These are phyloP conservation scores for Ceratocystis eucalypticola DNA, from an alignment of 2,329 filamentous ascomycete species.

Conservation along the genomic window DNA sequence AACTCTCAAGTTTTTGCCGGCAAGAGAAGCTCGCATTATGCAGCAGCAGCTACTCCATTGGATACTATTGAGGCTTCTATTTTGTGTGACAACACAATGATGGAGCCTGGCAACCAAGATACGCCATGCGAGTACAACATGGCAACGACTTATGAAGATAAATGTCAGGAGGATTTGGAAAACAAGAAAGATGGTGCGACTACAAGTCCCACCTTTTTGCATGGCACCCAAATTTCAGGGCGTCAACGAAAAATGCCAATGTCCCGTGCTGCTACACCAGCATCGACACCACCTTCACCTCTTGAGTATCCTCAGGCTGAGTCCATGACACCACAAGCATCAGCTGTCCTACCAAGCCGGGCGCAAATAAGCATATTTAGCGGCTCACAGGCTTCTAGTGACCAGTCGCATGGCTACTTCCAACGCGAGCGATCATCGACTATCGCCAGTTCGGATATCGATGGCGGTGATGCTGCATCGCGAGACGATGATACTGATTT, in stretches of 20 bases:
- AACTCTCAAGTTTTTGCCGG: neutral
- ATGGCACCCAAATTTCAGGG: neutral
- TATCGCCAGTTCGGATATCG: conserved; percentile 55
- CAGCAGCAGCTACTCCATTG: conserved; percentile 12
- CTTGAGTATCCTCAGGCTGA: conserved; percentile 14
- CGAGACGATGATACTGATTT: conserved; percentile 66
- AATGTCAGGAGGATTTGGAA: neutral
- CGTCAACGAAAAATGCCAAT: conserved; percentile 21
- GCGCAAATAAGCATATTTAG: conserved; percentile 23
- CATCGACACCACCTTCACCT: neutral
- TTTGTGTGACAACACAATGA: conserved; percentile 15
- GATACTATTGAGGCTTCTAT: conserved; percentile 19
- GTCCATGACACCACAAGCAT: conserved; percentile 30
- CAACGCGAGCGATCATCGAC: conserved; percentile 37
- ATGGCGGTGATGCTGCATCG: conserved; percentile 49
- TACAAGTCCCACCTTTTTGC: neutral
- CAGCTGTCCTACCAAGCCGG: conserved; percentile 17
- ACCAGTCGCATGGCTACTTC: conserved; percentile 19
- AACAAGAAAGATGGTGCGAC: neutral
- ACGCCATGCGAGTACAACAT: conserved; percentile 9
- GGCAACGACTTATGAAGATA: neutral
- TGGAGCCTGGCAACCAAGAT: conserved; percentile 9
- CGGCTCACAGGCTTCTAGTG: conserved; percentile 17
- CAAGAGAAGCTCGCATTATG: conserved; percentile 14
- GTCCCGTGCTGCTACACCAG: conserved; percentile 5